Evolutionary conservation across 441 rosid species (phyloP), one percentile per base, ranked within the genome.

Genomic region (Syzygium syzygioides): DNA sequence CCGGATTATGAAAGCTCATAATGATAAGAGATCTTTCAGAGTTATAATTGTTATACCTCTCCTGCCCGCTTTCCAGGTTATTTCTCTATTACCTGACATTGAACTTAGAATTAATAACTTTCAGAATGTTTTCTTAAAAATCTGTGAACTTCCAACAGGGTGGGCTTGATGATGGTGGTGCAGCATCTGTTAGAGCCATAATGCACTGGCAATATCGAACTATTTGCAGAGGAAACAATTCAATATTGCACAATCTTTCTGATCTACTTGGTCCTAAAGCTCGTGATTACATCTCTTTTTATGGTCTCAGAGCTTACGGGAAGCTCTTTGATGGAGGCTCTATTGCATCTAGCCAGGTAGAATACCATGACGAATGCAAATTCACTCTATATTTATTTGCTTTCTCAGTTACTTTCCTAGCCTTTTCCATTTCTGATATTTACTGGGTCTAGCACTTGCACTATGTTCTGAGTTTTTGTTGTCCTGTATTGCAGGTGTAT

Each of bases 141-240:
- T 87, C 25, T 86, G 34, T 88, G 48, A 86, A 85, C 59, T 86
- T 89, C 34, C 92, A 88, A 92, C 93, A 98, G 99, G 99, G 99
- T 54, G 99, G 99, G 88, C 89, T 97, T 91, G 99, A 98, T 89
- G 99, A 97, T 92, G 93, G 95, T 89, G 99, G 99, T 86, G 99
- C 99, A 37, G 99, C 99, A 87, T 95, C 99, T 90, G 98, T 98
- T 60, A 96, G 99, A 96, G 99, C 99, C 89, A 96, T 97, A 92
- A 96, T 96, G 99, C 99, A 98, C 90, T 98, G 99, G 99, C 99
- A 98, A 93, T 94, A 97, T 92, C 95, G 99, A 91, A 97, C 99
- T 91, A 96, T 98, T 88, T 95, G 95, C 94, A 92, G 99, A 92
- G 98, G 99, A 92, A 98, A 94, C 34, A 94, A 91, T 91, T 98